phyloP scores from a whole-genome alignment of 2,329 filamentous ascomycete genomes.

The Colletotrichum sp. region DNA sequence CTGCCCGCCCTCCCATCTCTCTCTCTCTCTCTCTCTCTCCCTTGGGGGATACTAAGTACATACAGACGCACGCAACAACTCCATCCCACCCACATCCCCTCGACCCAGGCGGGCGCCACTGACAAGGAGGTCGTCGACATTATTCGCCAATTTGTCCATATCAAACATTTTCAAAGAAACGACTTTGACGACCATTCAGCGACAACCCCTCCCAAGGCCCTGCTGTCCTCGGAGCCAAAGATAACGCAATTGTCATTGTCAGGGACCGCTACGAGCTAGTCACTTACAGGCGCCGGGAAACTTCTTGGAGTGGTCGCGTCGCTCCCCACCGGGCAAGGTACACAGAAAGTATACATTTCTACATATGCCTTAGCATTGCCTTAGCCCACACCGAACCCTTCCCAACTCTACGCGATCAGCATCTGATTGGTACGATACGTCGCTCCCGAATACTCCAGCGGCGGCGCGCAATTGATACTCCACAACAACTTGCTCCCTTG shows the following conservation, averaged over 20 bases:
- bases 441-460: slow-evolving; percentile 16
- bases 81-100: background rate
- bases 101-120: background rate
- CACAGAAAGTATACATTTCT: background rate
- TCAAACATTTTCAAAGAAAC: background rate
- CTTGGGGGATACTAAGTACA: background rate
- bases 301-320: slow-evolving; percentile 4
- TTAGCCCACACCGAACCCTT: slow-evolving; percentile 8
- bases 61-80: background rate
- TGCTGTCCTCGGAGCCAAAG: background rate
- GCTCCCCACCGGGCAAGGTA: slow-evolving; percentile 8
- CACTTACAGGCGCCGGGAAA: slow-evolving; percentile 6
- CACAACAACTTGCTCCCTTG: slow-evolving; percentile 10
- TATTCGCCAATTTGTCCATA: background rate
- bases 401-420: slow-evolving; percentile 32
- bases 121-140: background rate
- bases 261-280: background rate
- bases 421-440: slow-evolving; percentile 38
- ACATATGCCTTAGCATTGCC: slow-evolving; percentile 8
- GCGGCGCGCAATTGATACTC: slow-evolving; percentile 16
- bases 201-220: background rate
- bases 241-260: slow-evolving; percentile 5
- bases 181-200: background rate
- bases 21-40: background rate
- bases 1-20: background rate